Conservation (phyloP, 1,139 yeast species). For the Candida gigantensis region DNA sequence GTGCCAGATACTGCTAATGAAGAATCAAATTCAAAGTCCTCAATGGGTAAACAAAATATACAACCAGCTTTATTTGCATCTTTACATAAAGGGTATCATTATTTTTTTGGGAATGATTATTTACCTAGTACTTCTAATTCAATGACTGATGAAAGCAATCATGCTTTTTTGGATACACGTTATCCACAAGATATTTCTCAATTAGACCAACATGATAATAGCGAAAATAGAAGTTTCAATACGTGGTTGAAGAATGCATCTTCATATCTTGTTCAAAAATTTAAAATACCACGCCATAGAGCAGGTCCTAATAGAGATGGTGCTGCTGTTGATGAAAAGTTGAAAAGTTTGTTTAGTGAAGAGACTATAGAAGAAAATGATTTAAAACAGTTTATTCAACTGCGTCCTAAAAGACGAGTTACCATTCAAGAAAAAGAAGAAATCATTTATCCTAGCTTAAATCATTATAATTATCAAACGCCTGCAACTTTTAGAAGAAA, state of each 20-base stretch:
- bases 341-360: constrained; percentile 8
- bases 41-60: background rate
- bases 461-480: constrained; percentile 1
- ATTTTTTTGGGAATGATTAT: constrained; percentile 9
- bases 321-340: constrained; percentile 2
- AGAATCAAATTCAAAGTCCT: background rate
- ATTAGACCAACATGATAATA: background rate
- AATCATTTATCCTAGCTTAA: constrained; percentile 8
- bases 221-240: background rate
- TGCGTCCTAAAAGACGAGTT: constrained; percentile 10
- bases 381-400: background rate
- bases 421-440: constrained; percentile 12
- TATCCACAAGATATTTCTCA: too few relatives aligned
- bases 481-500: constrained; percentile 3
- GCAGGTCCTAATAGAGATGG: background rate
- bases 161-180: background rate
- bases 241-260: background rate
- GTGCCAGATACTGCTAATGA: constrained; percentile 6
- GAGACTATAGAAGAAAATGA: constrained; percentile 5
- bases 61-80: constrained; percentile 10
- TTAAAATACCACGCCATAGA: constrained; percentile 1
- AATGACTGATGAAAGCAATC: background rate
- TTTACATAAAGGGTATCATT: constrained; percentile 13
- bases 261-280: background rate
- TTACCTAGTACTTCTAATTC: constrained; percentile 3